Evolutionary conservation across 371 early-diverging fungal species (phyloP), one percentile per base, ranked within the genome.

Genomic region (Umbelopsis sp.): DNA sequence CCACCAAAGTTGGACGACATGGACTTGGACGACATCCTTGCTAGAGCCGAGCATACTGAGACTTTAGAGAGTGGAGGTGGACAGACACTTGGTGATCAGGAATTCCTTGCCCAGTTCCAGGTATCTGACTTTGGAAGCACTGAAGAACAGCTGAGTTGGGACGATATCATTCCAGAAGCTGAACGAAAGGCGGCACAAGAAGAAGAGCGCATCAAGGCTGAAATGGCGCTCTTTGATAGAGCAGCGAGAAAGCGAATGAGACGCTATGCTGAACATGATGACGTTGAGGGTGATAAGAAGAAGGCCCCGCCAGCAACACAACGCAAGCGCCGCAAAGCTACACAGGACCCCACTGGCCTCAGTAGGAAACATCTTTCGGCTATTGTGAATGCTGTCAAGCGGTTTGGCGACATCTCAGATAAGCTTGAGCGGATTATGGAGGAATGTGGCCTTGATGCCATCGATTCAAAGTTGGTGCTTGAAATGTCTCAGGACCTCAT

Each of bases 11-110:
- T 97, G 44, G 96, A 95, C 67, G 94, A 97, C 65, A 81, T 98
- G 77, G 96, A 99, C 75, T 75, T 99, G 67, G 98, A 98, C 78
- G 95, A 96, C 69, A 95, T 99, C 72, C 83, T 99, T 44, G 93
- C 92, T 12, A 90, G 94, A 63, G 99, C 98, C 8, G 99, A 99
- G 79, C 89, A 92, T 65, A 91, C 93, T 14, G 96, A 96, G 63
- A 92, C 93, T 2, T 79, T 90, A 3, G 92, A 92, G 69, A 89
- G 86, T 10, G 86, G 81, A 22, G 88, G 89, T 24, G 86, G 80
- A 1, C 86, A 82, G 1, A 83, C 86, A 0, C 73, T 86, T 12
- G 95, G 93, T 11, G 90, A 91, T 12, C 94, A 94, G 38, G 98
- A 96, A 72, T 98, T 98, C 77, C 79, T 98, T 72, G 88, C 91